Conservation (phyloP, 495 filamentous ascomycete species). For the Xylaria longipes region DNA sequence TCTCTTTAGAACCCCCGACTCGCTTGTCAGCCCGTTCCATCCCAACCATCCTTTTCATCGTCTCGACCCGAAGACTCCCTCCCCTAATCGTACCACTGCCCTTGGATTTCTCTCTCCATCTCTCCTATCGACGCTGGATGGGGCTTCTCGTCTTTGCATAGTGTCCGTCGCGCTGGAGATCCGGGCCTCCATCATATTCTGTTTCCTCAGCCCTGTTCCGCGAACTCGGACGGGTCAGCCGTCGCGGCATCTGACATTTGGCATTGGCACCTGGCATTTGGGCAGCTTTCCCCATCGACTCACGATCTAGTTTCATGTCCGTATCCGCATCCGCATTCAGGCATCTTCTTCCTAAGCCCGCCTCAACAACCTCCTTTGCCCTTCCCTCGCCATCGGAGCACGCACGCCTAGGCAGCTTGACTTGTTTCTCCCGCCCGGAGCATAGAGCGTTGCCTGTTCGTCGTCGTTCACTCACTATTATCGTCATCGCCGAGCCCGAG, state of each 20-base stretch:
- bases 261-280: constrained; percentile 37
- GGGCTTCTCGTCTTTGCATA: constrained; percentile 37
- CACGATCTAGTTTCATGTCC: constrained; percentile 34
- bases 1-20: constrained; percentile 37
- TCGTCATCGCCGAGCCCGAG: constrained; percentile 15
- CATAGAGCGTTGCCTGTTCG: constrained; percentile 20
- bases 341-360: constrained; percentile 22
- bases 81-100: constrained; percentile 29
- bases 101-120: constrained; percentile 24
- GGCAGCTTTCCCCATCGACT: constrained; percentile 38
- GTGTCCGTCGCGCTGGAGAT: constrained; percentile 47
- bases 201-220: constrained; percentile 26
- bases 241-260: constrained; percentile 38
- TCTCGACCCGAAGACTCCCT: constrained; percentile 32
- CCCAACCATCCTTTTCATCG: constrained; percentile 34
- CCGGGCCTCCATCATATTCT: constrained; percentile 41
- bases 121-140: constrained; percentile 42
- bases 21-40: constrained; percentile 26
- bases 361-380: constrained; percentile 23
- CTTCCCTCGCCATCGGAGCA: constrained; percentile 13
- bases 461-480: constrained; percentile 13
- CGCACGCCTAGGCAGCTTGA: constrained; percentile 24
- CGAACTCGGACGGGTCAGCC: constrained; percentile 24
- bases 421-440: constrained; percentile 11
- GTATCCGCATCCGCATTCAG: constrained; percentile 33